phyloP scores from a whole-genome alignment of 768 basidiomycete genomes.

The Hygrophorus pudorinus region DNA sequence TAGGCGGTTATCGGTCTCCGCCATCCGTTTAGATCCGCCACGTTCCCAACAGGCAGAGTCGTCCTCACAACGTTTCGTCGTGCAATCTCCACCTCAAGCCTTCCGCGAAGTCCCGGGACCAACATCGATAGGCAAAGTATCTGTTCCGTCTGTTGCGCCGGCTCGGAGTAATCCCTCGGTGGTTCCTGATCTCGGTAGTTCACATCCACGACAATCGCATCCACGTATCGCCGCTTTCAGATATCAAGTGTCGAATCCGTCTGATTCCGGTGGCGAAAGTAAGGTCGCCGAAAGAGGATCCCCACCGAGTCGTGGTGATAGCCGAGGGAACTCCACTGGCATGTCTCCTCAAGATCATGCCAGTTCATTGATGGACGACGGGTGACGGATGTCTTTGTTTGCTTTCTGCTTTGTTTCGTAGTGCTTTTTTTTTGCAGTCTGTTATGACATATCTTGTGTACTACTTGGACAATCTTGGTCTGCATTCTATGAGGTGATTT shows the following conservation, averaged over 20 bases:
- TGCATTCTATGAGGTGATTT: no score
- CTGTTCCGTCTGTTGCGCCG: neutral
- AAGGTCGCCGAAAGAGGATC: slow-evolving; percentile 2
- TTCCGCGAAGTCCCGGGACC: neutral
- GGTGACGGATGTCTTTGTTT: slow-evolving; percentile 10
- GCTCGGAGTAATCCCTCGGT: neutral
- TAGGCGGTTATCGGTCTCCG: slow-evolving; percentile 38
- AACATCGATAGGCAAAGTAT: neutral
- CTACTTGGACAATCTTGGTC: neutral
- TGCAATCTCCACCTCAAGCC: neutral
- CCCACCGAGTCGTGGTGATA: slow-evolving; percentile 16
- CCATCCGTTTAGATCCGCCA: slow-evolving; percentile 37
- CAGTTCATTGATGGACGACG: slow-evolving; percentile 13
- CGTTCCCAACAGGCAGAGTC: slow-evolving; percentile 3
- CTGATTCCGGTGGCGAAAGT: neutral
- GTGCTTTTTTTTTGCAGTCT: slow-evolving; percentile 4
- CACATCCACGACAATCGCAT: neutral
- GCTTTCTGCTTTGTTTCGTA: slow-evolving; percentile 8
- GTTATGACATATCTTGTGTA: slow-evolving; percentile 11
- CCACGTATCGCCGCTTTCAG: neutral
- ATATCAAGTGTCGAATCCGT: slow-evolving; percentile 3
- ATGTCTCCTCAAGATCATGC: slow-evolving; percentile 24
- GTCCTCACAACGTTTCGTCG: neutral
- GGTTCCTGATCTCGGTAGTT: neutral
- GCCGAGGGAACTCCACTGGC: slow-evolving; percentile 27